Evolutionary conservation across 176 grass and related monocot species (phyloP).

Genomic region (Cocos nucifera): DNA sequence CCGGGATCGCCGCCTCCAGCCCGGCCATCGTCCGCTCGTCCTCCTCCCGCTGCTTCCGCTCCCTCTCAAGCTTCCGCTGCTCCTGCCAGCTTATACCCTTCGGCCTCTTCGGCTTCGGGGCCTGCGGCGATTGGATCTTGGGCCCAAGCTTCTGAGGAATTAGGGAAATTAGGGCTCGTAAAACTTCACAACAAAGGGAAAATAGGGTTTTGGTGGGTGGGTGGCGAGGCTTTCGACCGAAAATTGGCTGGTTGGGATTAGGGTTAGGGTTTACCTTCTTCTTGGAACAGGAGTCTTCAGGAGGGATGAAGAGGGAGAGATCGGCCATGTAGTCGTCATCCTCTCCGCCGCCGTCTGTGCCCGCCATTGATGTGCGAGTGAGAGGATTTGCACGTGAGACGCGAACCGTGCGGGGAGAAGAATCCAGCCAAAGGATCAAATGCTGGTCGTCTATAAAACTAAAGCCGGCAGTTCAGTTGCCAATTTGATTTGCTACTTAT

Average conservation of each 20-base stretch:
- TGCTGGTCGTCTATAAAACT: too few species aligned
- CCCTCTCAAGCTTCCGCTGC: conserved; percentile 41
- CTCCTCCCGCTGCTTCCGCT: conserved; percentile 59
- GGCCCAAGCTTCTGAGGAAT: conserved; percentile 1
- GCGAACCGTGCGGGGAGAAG: too few species aligned
- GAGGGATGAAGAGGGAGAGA: conserved; percentile 59
- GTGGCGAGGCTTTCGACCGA: too few species aligned
- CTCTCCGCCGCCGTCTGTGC: conserved; percentile 7
- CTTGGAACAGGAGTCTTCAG: conserved; percentile 13
- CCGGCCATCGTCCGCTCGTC: conserved; percentile 50
- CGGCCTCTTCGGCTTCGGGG: conserved; percentile 26
- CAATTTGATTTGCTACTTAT: too few species aligned
- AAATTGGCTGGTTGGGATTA: too few species aligned
- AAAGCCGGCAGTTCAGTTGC: too few species aligned
- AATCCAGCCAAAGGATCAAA: too few species aligned
- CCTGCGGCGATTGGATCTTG: conserved; percentile 26
- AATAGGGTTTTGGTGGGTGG: neutral
- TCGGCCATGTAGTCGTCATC: conserved; percentile 94
- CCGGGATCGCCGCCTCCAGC: conserved; percentile 59
- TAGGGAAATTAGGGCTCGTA: neutral
- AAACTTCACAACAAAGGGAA: neutral
- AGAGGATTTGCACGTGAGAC: neutral
- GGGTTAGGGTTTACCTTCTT: conserved; percentile 9
- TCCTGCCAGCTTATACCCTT: conserved; percentile 59
- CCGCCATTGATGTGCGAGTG: neutral